Evolutionary conservation across 768 basidiomycete species (phyloP).

Genomic region (Kondoa malvinella): DNA sequence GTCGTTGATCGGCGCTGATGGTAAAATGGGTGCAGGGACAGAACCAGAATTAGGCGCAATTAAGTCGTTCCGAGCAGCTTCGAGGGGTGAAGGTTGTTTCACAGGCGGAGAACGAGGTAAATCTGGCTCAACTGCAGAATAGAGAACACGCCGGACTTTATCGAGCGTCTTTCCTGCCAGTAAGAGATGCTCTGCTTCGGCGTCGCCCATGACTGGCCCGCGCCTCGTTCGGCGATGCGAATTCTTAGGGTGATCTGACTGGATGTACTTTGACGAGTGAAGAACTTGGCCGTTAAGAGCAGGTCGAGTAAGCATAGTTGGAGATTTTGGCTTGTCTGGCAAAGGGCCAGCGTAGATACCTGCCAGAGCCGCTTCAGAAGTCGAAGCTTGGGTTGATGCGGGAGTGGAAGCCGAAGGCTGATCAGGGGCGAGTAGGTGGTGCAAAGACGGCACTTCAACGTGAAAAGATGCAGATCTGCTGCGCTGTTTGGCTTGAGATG

Average conservation of each 20-base stretch:
- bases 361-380: no score
- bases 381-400: background rate
- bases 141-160: constrained; percentile 16
- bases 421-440: background rate
- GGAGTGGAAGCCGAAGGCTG: background rate
- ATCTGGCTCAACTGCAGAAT: constrained; percentile 1
- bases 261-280: background rate
- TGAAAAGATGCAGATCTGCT: background rate
- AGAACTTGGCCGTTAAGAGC: background rate
- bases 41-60: no score
- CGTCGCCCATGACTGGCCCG: constrained; percentile 21
- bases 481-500: background rate
- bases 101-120: background rate
- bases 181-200: constrained; percentile 24
- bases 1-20: no score
- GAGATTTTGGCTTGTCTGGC: background rate
- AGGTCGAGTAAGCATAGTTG: background rate
- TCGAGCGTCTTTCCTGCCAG: constrained; percentile 17
- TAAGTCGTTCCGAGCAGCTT: no score
- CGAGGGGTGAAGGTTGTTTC: background rate
- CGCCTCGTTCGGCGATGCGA: background rate
- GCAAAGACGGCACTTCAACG: background rate
- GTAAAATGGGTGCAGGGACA: no score
- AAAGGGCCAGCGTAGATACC: no score
- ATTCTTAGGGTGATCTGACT: background rate